phyloP scores from a whole-genome alignment of 1,284 basidiomycete species.

The Coniferiporia weirii region DNA sequence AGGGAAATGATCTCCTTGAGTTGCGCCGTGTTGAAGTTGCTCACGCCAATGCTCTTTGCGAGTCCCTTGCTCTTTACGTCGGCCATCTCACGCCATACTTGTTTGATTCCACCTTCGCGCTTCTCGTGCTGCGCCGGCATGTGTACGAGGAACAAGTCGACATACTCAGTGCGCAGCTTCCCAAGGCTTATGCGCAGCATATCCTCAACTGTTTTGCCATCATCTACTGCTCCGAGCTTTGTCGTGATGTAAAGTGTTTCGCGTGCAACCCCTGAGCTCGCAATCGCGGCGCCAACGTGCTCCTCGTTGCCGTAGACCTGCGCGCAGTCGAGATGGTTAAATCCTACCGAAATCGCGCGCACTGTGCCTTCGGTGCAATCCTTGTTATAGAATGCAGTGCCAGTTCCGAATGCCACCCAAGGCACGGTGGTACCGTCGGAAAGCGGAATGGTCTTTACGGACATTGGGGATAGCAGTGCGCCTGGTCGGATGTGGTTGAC shows the following conservation, averaged over 20 bases:
- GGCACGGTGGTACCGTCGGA: slow-evolving; percentile 4
- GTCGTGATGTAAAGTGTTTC: slow-evolving; percentile 62
- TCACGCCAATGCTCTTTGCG: slow-evolving; percentile 78
- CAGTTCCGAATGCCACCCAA: slow-evolving; percentile 60
- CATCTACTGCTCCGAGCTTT: slow-evolving; percentile 40
- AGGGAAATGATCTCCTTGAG: slow-evolving; percentile 56
- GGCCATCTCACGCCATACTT: slow-evolving; percentile 71
- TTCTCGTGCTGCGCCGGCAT: slow-evolving; percentile 36
- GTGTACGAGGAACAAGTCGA: slow-evolving; percentile 79
- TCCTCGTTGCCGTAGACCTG: slow-evolving; percentile 64
- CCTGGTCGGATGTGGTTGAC: too few relatives aligned
- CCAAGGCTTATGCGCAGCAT: slow-evolving; percentile 48
- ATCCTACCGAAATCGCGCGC: slow-evolving; percentile 53
- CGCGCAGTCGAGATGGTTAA: slow-evolving; percentile 70
- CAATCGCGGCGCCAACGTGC: slow-evolving; percentile 46
- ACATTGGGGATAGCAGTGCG: too few relatives aligned
- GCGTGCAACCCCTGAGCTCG: slow-evolving; percentile 44
- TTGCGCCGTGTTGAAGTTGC: slow-evolving; percentile 71
- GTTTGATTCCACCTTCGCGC: slow-evolving; percentile 39
- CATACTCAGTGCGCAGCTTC: slow-evolving; percentile 61
- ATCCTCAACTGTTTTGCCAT: slow-evolving; percentile 45
- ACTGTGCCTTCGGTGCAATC: slow-evolving; percentile 47
- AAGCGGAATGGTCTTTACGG: slow-evolving; percentile 4
- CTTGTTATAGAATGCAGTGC: slow-evolving; percentile 50
- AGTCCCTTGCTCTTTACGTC: slow-evolving; percentile 61